Percentiles rank a stretch among this genome's conserved stretches.
Conservation (phyloP, 2,329 filamentous ascomycete genomes). For the Scolecobasidium constrictum region DNA sequence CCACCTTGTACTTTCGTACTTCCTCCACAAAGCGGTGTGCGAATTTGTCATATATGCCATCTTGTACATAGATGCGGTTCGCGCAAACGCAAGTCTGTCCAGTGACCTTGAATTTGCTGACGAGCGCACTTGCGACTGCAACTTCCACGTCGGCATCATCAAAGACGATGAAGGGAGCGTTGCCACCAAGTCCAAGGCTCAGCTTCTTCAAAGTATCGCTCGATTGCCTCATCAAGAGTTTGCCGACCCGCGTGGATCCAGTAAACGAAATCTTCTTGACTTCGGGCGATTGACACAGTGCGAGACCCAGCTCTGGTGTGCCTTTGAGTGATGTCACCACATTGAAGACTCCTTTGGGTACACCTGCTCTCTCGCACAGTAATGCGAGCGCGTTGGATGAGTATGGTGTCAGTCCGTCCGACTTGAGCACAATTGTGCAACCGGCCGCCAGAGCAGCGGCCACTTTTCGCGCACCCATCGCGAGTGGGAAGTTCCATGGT, state of each 20-base stretch:
- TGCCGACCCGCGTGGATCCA: conserved; percentile 56
- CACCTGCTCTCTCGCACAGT: conserved; percentile 73
- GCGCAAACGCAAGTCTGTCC: conserved; percentile 84
- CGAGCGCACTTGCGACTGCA: conserved; percentile 72
- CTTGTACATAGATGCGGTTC: conserved; percentile 73
- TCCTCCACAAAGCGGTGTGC: conserved; percentile 57
- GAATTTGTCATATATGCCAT: conserved; percentile 68
- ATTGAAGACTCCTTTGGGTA: conserved; percentile 86
- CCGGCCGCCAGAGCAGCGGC: conserved; percentile 74
- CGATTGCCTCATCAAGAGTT: conserved; percentile 82
- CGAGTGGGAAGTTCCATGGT: conserved; percentile 60
- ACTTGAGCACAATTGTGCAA: conserved; percentile 87
- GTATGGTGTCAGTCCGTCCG: conserved; percentile 84
- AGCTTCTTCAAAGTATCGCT: conserved; percentile 74
- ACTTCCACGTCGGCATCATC: conserved; percentile 84
- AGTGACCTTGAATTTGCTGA: conserved; percentile 85
- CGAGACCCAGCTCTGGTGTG: conserved; percentile 66
- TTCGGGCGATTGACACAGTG: conserved; percentile 63
- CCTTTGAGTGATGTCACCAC: conserved; percentile 71
- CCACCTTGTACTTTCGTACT: conserved; percentile 64
- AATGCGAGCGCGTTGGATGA: conserved; percentile 82
- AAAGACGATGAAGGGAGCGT: conserved; percentile 94
- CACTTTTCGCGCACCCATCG: conserved; percentile 40
- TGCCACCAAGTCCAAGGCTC: conserved; percentile 86
- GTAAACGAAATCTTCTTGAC: conserved; percentile 93